Base-by-base conservation (phyloP, 495 filamentous ascomycete genomes). In the Penicillium soppii region DNA sequence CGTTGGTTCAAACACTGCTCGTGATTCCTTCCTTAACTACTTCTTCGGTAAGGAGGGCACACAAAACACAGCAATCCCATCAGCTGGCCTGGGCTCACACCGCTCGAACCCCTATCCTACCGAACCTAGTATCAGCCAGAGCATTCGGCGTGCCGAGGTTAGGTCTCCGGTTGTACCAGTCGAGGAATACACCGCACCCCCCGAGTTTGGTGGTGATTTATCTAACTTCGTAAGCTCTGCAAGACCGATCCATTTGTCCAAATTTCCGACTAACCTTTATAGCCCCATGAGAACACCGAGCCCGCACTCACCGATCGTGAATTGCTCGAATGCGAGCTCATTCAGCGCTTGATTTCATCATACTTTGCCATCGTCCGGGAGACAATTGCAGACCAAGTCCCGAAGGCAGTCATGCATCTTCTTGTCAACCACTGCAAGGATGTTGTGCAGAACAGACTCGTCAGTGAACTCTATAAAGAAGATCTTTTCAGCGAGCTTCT, bases 311-410 rank as follows among this genome's bases (percentile, higher is more conserved):
- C 90, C 2, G 94, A 98, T 43, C 86, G 95, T 40, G 94, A 98
- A 74, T 84, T 92, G 22, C 86, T 98, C 76, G 94, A 98, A 70
- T 96, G 94, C 7, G 94, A 98, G 70, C 82, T 98, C 20, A 98
- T 98, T 63, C 90, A 92, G 26, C 88, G 92, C 26, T 79, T 98
- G 27, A 98, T 98, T 59, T 92, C 88, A 44, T 96, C 91, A 1
- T 98, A 98, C 69, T 98, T 98, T 78, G 92, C 95, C 62, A 98
- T 98, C 57, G 94, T 98, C 9, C 88, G 94, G 45, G 94, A 98
- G 65, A 90, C 89, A 30, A 96, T 97, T 58, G 92, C 92, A 20
- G 94, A 98, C 62, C 92, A 97, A 69, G 95, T 98, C 16, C 94
- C 94, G 40, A 98, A 98, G 73, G 94, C 94, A 1, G 87, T 98